Evolutionary conservation across 2,329 filamentous ascomycete genomes (phyloP), one percentile per base, ranked within the genome.

Genomic region (Zymoseptoria pseudotritici): DNA sequence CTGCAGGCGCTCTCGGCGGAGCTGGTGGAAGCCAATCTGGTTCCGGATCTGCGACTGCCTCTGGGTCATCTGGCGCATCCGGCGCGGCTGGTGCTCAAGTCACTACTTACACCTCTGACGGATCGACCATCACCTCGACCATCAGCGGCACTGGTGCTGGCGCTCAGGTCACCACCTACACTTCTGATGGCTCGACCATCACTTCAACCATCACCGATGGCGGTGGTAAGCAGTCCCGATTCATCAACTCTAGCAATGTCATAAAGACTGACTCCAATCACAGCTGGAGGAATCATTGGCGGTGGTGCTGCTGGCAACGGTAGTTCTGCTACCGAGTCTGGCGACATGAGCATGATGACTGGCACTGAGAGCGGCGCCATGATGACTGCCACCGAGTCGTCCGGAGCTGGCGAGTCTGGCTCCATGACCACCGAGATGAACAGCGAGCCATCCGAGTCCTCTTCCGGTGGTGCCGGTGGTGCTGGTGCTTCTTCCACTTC

Each of bases 141-240:
- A 54, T 54, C 19, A 58, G 49, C 29, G 54, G 50, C 36, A 60
- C 61, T 54, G 61, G 21, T 22, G 21, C 63, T 50, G 61, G 9
- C 42, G 52, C 57, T 55, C 57, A 66, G 21, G 51, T 72, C 64
- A 68, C 69, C 56, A 73, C 71, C 64, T 67, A 66, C 53, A 72
- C 71, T 53, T 70, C 68, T 42, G 71, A 70, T 54, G 72, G 72
- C 58, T 65, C 64, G 53, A 72, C 71, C 60, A 73, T 72, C 59
- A 70, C 73, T 69, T 73, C 62, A 62, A 61, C 62, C 50, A 54
- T 54, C 19, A 58, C 51, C 19, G 64, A 62, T 50, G 56, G 49
- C 56, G 59, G 31, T 31, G 58, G 54, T 57, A 50, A 54, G 60
- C 20, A 60, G 56, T 60, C 56, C 13, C 59, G 62, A 1, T 58